Evolutionary conservation across 306 rosid species (phyloP).

Genomic region (Lablab purpureus): DNA sequence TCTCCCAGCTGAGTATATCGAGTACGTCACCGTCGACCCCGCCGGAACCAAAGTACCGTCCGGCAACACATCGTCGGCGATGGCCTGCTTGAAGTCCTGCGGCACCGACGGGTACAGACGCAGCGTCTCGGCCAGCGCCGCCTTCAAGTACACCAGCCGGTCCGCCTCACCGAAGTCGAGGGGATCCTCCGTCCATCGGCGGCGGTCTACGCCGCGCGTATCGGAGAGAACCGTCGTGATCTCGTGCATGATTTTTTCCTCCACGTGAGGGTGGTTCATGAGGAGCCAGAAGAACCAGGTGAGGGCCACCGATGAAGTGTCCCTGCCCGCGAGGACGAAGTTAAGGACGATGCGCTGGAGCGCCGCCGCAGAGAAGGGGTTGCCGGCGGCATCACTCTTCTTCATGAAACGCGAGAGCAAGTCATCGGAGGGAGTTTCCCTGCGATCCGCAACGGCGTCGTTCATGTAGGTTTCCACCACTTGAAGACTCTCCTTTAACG

Average conservation of each 20-base stretch:
- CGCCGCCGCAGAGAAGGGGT: conserved; percentile 51
- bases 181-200: conserved; percentile 73
- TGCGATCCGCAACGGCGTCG: conserved; percentile 77
- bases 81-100: conserved; percentile 80
- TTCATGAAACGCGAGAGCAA: conserved; percentile 83
- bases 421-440: conserved; percentile 77
- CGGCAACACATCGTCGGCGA: conserved; percentile 77
- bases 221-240: conserved; percentile 43
- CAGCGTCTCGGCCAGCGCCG: conserved; percentile 83
- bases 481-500: conserved; percentile 60
- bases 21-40: conserved; percentile 90
- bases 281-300: conserved; percentile 96
- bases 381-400: conserved; percentile 68
- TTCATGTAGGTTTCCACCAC: conserved; percentile 80
- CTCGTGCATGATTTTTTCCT: conserved; percentile 57
- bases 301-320: conserved; percentile 93
- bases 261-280: conserved; percentile 66
- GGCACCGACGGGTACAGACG: conserved; percentile 92
- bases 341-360: conserved; percentile 82
- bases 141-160: conserved; percentile 70
- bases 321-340: conserved; percentile 94
- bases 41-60: conserved; percentile 85
- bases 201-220: conserved; percentile 65
- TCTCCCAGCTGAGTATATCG: conserved; percentile 86
- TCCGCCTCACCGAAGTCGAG: conserved; percentile 80